phyloP scores from a whole-genome alignment of 768 basidiomycete species.

The Kockovaella imperatae region DNA sequence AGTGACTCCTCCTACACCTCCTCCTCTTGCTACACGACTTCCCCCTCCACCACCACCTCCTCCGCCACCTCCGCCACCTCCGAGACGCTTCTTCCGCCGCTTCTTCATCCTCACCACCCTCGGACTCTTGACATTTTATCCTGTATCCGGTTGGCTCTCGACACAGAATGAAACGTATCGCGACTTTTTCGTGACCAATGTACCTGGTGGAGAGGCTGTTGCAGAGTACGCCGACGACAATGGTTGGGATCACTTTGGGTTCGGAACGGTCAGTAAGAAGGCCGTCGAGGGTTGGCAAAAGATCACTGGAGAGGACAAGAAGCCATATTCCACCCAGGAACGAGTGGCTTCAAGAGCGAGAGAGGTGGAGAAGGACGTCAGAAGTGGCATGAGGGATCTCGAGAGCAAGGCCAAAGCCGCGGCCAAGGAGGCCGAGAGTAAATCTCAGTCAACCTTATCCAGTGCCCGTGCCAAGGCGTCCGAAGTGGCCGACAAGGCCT shows the following conservation, averaged over 20 bases:
- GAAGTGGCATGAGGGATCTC: background rate
- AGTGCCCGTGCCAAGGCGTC: slow-evolving; percentile 1
- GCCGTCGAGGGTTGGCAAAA: slow-evolving; percentile 15
- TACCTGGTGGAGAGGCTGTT: slow-evolving; percentile 69
- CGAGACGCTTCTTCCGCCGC: slow-evolving; percentile 49
- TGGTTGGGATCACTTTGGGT: slow-evolving; percentile 69
- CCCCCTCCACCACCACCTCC: slow-evolving; percentile 19
- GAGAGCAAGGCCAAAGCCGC: slow-evolving; percentile 12
- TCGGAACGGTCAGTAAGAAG: slow-evolving; percentile 44
- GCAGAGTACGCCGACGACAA: slow-evolving; percentile 73
- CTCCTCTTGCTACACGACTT: slow-evolving; percentile 9
- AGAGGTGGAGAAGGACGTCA: background rate
- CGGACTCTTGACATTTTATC: slow-evolving; percentile 68
- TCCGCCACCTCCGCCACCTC: slow-evolving; percentile 17
- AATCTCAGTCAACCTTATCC: slow-evolving; percentile 14
- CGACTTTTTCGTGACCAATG: slow-evolving; percentile 71
- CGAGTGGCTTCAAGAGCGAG: background rate
- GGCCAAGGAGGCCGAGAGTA: slow-evolving; percentile 49
- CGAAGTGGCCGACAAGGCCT: slow-evolving; percentile 52
- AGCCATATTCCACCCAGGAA: background rate
- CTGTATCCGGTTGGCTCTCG: slow-evolving; percentile 68
- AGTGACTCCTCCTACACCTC: background rate
- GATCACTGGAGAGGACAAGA: slow-evolving; percentile 13
- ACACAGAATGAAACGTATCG: slow-evolving; percentile 72
- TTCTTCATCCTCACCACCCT: slow-evolving; percentile 63